Conservation (phyloP, 192 early-diverging fungal species). For the Linnemannia zychae region DNA sequence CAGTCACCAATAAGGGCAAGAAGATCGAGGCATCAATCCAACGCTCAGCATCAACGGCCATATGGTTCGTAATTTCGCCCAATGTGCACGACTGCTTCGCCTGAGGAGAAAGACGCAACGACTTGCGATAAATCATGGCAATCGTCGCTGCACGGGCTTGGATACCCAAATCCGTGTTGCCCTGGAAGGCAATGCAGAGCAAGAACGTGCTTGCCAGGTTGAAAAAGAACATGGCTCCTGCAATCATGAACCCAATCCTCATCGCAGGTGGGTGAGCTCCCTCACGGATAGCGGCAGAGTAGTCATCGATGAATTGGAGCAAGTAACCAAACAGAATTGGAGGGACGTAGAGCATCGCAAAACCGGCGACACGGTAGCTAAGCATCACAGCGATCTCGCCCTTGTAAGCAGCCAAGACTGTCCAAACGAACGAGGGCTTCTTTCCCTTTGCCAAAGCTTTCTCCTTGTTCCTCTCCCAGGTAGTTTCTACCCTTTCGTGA, state of each 20-base stretch:
- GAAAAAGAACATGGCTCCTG: conserved; percentile 24
- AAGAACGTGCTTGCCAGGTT: conserved; percentile 1
- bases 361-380: conserved; percentile 16
- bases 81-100: conserved; percentile 24
- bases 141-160: conserved; percentile 77
- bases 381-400: not conserved
- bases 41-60: conserved; percentile 75
- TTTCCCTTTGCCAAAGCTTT: not conserved
- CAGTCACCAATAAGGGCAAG: conserved; percentile 54
- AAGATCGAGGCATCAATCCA: conserved; percentile 57
- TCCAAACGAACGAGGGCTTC: conserved; percentile 31
- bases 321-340: conserved; percentile 41
- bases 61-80: conserved; percentile 67
- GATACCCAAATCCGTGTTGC: conserved; percentile 70
- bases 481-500: not conserved
- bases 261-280: not conserved
- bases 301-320: conserved; percentile 34
- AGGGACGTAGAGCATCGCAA: conserved; percentile 8
- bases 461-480: conserved; percentile 21
- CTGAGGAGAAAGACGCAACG: conserved; percentile 78
- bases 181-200: conserved; percentile 9
- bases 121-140: conserved; percentile 85
- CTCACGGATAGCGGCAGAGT: conserved; percentile 16
- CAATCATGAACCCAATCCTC: conserved; percentile 30
- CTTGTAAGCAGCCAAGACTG: conserved; percentile 22